Evolutionary conservation across 176 grass and related monocot genomes (phyloP).

Genomic region (Tillandsia leiboldiana): DNA sequence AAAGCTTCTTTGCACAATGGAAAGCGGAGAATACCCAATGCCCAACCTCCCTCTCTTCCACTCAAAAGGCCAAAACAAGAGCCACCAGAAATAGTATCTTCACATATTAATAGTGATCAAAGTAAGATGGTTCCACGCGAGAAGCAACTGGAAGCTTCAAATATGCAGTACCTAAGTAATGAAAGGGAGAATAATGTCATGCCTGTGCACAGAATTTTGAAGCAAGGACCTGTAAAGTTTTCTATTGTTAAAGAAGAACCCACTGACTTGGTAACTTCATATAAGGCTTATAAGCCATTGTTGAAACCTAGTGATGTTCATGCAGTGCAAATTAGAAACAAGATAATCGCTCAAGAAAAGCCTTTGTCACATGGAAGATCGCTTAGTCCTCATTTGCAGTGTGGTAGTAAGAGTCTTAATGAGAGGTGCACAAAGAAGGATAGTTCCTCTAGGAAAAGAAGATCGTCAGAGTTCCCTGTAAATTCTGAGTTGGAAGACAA

Average conservation of each 20-base stretch:
- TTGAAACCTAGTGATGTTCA: conserved; percentile 7
- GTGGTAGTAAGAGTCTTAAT: neutral
- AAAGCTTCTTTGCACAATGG: neutral
- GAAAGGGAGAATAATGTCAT: neutral
- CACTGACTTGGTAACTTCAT: conserved; percentile 6
- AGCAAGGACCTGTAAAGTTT: conserved; percentile 1
- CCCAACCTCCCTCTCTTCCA: neutral
- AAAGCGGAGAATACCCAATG: neutral
- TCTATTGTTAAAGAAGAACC: conserved; percentile 12
- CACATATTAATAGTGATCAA: conserved; percentile 9
- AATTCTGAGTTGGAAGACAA: conserved; percentile 9
- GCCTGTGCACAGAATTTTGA: conserved; percentile 14
- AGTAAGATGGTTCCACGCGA: neutral
- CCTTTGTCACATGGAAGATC: conserved; percentile 3
- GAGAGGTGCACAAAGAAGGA: conserved; percentile 9
- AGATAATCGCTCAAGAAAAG: conserved; percentile 12
- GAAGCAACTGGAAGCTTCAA: conserved; percentile 26
- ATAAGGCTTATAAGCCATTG: neutral
- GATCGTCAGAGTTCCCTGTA: neutral
- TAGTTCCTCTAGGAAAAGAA: conserved; percentile 6
- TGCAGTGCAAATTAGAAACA: conserved; percentile 5
- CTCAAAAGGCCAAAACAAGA: conserved; percentile 9
- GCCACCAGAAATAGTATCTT: neutral
- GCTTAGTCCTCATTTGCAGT: conserved; percentile 5
- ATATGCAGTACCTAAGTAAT: conserved; percentile 1